Conservation (phyloP, 495 filamentous ascomycete species). For the Hyphodiscus hymeniophilus region DNA sequence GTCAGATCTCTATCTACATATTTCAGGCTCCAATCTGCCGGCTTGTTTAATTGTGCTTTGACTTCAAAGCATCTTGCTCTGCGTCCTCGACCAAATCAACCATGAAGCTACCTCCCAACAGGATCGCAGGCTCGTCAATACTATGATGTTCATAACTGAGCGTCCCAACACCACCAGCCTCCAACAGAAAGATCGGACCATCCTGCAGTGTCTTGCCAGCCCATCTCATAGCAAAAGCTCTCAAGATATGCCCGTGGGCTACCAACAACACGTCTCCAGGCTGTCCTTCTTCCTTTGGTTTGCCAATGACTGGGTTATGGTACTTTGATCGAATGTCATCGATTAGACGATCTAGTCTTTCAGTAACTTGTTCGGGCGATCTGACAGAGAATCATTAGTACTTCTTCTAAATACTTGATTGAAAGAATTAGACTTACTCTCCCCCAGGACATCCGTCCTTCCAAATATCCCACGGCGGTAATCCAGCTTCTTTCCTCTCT, state of each 20-base stretch:
- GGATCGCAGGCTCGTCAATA: conserved; percentile 59
- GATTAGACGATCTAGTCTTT: conserved; percentile 57
- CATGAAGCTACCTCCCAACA: conserved; percentile 58
- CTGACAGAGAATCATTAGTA: conserved; percentile 11
- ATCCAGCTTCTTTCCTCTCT: conserved; percentile 40
- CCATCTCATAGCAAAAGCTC: conserved; percentile 91
- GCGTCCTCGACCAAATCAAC: conserved; percentile 40
- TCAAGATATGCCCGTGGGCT: conserved; percentile 80
- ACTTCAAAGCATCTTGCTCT: too few relatives aligned
- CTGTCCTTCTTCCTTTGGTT: conserved; percentile 31
- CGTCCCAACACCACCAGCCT: conserved; percentile 80
- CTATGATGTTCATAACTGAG: conserved; percentile 66
- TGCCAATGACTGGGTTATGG: conserved; percentile 43
- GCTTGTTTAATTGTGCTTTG: too few relatives aligned
- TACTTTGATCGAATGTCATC: conserved; percentile 56
- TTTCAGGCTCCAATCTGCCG: too few relatives aligned
- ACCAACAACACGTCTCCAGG: conserved; percentile 48
- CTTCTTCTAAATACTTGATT: not conserved
- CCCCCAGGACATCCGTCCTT: conserved; percentile 66
- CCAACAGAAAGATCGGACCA: conserved; percentile 59
- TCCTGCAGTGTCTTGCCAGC: conserved; percentile 56
- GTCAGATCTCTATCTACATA: too few relatives aligned
- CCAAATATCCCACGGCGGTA: conserved; percentile 71
- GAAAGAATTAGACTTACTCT: conserved; percentile 38
- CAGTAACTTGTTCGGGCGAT: conserved; percentile 29